Conservation (phyloP, 2,329 filamentous ascomycete species). For the Dothiorella sarmentorum region DNA sequence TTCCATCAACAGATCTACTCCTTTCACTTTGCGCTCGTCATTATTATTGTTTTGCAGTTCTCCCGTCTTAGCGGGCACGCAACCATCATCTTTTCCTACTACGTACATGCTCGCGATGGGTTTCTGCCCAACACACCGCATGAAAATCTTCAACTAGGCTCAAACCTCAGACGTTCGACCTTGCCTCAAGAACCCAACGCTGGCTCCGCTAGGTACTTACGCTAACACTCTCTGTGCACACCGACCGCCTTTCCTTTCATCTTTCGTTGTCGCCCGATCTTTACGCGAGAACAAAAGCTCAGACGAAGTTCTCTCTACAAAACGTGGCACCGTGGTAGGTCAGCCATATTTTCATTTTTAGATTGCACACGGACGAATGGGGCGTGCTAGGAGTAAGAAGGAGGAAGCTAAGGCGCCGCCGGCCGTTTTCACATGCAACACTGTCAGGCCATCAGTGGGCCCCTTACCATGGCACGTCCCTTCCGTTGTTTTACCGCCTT, state of each 20-base stretch:
- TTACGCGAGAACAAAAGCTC: background rate
- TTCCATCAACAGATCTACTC: no score
- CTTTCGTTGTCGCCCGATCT: background rate
- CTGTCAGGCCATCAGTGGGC: no score
- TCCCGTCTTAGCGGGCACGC: no score
- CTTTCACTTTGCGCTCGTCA: no score
- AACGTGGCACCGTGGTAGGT: conserved; percentile 4
- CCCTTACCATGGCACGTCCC: background rate
- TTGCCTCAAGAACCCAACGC: background rate
- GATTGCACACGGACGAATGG: no score
- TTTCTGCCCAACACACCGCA: no score
- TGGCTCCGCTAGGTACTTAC: no score
- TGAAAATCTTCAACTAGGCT: conserved; percentile 3
- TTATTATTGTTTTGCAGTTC: no score
- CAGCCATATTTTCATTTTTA: background rate
- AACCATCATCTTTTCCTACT: background rate
- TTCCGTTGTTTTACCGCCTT: conserved; percentile 2
- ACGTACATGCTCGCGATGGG: background rate
- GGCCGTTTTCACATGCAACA: background rate
- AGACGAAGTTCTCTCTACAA: no score
- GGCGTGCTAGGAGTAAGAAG: background rate
- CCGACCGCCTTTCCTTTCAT: background rate
- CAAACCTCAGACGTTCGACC: conserved; percentile 13
- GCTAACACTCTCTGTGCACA: no score
- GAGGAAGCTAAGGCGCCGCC: background rate